Percentiles rank a stretch among this genome's conserved stretches.
Conservation (phyloP, 306 rosid genomes). For the Cicer chorassanicum region DNA sequence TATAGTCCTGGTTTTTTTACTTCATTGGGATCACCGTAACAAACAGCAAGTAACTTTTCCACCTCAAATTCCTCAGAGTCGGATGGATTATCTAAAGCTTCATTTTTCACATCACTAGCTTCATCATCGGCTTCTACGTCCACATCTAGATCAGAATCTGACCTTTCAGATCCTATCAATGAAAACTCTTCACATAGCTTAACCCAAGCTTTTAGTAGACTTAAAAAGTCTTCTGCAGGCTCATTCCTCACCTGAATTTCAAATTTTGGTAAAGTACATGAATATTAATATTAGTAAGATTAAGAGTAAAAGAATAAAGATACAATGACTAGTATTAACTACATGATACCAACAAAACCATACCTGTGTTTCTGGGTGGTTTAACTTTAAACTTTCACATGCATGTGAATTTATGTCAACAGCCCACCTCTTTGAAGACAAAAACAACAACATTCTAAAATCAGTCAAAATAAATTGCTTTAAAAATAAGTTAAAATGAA, state of each 20-base stretch:
- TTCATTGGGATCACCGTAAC: slow-evolving; percentile 53
- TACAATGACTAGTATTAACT: not conserved
- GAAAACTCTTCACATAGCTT: slow-evolving; percentile 44
- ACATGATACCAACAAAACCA: not conserved
- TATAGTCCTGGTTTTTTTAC: slow-evolving; percentile 44
- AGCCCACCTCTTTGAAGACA: slow-evolving; percentile 54
- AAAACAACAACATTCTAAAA: slow-evolving; percentile 20
- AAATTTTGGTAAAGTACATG: not conserved
- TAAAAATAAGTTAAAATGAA: not conserved
- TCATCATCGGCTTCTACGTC: slow-evolving; percentile 31
- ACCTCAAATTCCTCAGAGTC: slow-evolving; percentile 56
- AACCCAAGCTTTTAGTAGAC: slow-evolving; percentile 51
- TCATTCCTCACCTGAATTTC: slow-evolving; percentile 54
- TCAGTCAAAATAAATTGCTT: not conserved
- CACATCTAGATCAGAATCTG: slow-evolving; percentile 4
- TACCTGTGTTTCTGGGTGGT: slow-evolving; percentile 59
- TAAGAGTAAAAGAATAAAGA: not conserved
- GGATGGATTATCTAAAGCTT: slow-evolving; percentile 24
- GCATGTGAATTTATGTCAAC: slow-evolving; percentile 50
- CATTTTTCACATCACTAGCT: not conserved
- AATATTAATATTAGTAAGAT: not conserved
- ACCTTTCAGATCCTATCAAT: slow-evolving; percentile 28
- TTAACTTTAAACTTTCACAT: slow-evolving; percentile 50
- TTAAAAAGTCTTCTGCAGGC: slow-evolving; percentile 47
- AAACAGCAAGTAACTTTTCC: slow-evolving; percentile 47